Evolutionary conservation across 768 basidiomycete species (phyloP).

Genomic region (Mycena capillaripes): DNA sequence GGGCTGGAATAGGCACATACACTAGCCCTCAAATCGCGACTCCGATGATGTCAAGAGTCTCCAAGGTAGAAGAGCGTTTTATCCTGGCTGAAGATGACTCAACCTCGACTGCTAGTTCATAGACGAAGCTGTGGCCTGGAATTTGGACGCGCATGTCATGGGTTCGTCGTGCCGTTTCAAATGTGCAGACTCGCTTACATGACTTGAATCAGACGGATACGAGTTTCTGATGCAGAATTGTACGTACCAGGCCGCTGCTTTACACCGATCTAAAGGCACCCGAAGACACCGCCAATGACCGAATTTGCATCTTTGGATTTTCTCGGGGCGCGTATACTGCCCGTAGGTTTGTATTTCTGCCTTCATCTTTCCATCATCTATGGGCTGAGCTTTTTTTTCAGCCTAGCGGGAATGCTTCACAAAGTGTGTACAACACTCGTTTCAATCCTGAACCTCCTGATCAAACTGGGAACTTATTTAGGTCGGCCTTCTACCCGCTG

Average conservation of each 20-base stretch:
- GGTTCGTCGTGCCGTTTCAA: slow-evolving; percentile 54
- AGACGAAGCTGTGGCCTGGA: slow-evolving; percentile 62
- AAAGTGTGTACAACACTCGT: slow-evolving; percentile 59
- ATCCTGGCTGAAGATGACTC: not conserved
- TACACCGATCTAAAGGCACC: not conserved
- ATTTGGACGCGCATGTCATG: slow-evolving; percentile 67
- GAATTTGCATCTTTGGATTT: slow-evolving; percentile 62
- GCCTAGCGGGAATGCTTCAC: slow-evolving; percentile 61
- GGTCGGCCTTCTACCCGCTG: slow-evolving; percentile 69
- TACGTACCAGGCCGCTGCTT: slow-evolving; percentile 35
- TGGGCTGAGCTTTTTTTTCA: slow-evolving; percentile 45
- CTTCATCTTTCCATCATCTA: too few species aligned
- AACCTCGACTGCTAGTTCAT: slow-evolving; percentile 44
- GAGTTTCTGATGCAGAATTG: slow-evolving; percentile 74
- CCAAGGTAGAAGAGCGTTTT: slow-evolving; percentile 35
- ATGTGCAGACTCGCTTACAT: slow-evolving; percentile 2
- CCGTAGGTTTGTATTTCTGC: slow-evolving; percentile 61
- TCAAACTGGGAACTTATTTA: not conserved
- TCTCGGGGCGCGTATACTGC: slow-evolving; percentile 78
- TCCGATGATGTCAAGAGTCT: slow-evolving; percentile 53
- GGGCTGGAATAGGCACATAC: slow-evolving; percentile 77
- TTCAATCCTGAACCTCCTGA: not conserved
- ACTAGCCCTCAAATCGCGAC: slow-evolving; percentile 64
- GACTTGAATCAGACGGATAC: slow-evolving; percentile 58
- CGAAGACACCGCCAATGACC: slow-evolving; percentile 53